phyloP scores from a whole-genome alignment of 108 stramenopile species.

The Mediolabrus comicus region DNA sequence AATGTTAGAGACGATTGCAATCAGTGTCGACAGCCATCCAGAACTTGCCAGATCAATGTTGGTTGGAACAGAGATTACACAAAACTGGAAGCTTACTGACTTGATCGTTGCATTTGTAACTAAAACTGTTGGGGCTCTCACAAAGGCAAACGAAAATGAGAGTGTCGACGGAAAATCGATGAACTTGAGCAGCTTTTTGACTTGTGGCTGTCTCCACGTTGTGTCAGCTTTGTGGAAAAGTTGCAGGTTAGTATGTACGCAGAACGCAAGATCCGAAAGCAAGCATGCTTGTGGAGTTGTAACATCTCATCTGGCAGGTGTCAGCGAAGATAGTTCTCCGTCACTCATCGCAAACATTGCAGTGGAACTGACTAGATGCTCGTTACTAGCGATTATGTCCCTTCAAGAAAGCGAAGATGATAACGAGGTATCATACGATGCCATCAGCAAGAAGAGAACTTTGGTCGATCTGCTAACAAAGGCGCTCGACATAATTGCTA shows the following conservation, averaged over 20 bases:
- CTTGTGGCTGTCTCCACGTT: conserved; percentile 26
- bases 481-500: conserved; percentile 24
- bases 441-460: conserved; percentile 10
- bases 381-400: conserved; percentile 20
- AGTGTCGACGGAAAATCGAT: conserved; percentile 6
- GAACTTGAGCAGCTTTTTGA: conserved; percentile 23
- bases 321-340: neutral
- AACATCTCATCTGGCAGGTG: conserved; percentile 13
- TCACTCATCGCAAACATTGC: conserved; percentile 19
- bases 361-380: conserved; percentile 20
- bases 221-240: conserved; percentile 35
- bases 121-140: neutral
- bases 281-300: conserved; percentile 26
- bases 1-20: conserved; percentile 24
- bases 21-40: conserved; percentile 19
- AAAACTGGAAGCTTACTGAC: conserved; percentile 30
- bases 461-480: conserved; percentile 25
- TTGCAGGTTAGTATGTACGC: conserved; percentile 21
- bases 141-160: conserved; percentile 19
- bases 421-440: conserved; percentile 2
- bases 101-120: conserved; percentile 10
- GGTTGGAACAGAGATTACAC: conserved; percentile 2
- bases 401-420: conserved; percentile 18
- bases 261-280: conserved; percentile 10
- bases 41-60: conserved; percentile 28